Conservation (phyloP, 768 basidiomycete species). For the Mycena sanguinolenta region DNA sequence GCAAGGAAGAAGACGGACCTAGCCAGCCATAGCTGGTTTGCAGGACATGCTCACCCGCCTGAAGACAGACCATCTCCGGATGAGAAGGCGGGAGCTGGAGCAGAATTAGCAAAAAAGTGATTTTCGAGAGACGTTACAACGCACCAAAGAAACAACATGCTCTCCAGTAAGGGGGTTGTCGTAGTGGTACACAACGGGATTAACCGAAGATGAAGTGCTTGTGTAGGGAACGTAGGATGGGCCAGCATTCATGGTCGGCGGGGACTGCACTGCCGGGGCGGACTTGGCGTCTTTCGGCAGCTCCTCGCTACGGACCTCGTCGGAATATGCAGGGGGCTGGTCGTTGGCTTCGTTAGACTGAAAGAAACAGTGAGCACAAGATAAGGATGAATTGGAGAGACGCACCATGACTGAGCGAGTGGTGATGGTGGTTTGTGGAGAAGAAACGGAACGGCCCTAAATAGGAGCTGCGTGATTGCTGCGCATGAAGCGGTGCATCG, state of each 20-base stretch:
- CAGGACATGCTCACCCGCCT: conserved; percentile 75
- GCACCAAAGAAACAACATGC: conserved; percentile 63
- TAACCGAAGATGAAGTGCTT: conserved; percentile 22
- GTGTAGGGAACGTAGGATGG: conserved; percentile 45
- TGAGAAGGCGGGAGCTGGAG: conserved; percentile 74
- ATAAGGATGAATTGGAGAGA: neutral
- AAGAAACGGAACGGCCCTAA: neutral
- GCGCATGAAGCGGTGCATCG: conserved; percentile 7
- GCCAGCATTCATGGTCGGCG: conserved; percentile 17
- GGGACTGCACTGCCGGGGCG: neutral
- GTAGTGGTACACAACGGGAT: conserved; percentile 74
- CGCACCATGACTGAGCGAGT: conserved; percentile 27
- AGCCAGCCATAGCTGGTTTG: conserved; percentile 78
- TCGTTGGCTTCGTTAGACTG: conserved; percentile 44
- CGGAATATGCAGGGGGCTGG: conserved; percentile 63
- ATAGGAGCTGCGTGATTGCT: conserved; percentile 8
- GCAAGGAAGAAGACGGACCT: conserved; percentile 57
- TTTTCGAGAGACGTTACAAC: neutral
- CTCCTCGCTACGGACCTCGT: conserved; percentile 44
- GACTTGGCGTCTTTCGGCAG: conserved; percentile 35
- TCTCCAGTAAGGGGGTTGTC: conserved; percentile 72
- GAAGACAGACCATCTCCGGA: conserved; percentile 90
- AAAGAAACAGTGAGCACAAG: neutral
- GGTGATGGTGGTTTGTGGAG: conserved; percentile 10
- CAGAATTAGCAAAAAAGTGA: neutral